Conservation (phyloP, 225 moss, liverwort and hornwort species). For the Marchantia paleacea region DNA sequence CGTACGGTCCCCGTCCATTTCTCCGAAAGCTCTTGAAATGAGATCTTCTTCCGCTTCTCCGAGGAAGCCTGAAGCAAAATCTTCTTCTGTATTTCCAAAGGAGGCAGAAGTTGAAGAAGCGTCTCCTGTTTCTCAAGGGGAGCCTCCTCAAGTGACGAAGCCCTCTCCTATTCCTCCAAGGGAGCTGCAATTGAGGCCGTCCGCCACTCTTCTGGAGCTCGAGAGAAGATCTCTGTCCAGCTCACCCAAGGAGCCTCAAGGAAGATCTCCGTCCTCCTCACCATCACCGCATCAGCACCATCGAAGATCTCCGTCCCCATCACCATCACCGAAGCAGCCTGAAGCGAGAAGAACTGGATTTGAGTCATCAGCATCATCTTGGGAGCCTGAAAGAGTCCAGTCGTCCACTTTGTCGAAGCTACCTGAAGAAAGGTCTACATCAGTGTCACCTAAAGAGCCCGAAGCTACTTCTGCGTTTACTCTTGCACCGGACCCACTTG, state of each 20-base stretch:
- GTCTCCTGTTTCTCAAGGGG: not conserved
- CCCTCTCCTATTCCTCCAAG: not conserved
- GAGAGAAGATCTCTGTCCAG: not conserved
- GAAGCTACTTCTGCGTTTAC: conserved; percentile 4
- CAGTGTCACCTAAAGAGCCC: not conserved
- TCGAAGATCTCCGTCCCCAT: not conserved
- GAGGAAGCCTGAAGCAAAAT: not conserved
- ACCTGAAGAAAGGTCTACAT: not conserved
- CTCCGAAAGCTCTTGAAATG: not conserved
- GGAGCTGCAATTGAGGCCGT: not conserved
- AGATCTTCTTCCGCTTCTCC: conserved; percentile 1
- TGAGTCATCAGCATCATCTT: not conserved
- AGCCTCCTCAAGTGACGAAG: not conserved
- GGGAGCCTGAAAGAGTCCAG: not conserved
- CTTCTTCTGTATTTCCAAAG: not conserved
- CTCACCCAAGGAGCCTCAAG: not conserved
- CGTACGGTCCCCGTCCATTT: conserved; percentile 4
- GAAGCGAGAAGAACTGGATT: not conserved
- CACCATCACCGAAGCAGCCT: not conserved
- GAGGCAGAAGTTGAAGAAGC: not conserved
- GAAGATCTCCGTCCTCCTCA: conserved; percentile 1
- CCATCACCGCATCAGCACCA: not conserved
- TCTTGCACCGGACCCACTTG: conserved; percentile 5
- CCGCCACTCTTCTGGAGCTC: not conserved
- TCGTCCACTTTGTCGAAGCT: not conserved